These are phyloP conservation scores for Aspergillus brunneoviolaceus DNA, from an alignment of 2,329 filamentous ascomycete species.

Conservation along the genomic window DNA sequence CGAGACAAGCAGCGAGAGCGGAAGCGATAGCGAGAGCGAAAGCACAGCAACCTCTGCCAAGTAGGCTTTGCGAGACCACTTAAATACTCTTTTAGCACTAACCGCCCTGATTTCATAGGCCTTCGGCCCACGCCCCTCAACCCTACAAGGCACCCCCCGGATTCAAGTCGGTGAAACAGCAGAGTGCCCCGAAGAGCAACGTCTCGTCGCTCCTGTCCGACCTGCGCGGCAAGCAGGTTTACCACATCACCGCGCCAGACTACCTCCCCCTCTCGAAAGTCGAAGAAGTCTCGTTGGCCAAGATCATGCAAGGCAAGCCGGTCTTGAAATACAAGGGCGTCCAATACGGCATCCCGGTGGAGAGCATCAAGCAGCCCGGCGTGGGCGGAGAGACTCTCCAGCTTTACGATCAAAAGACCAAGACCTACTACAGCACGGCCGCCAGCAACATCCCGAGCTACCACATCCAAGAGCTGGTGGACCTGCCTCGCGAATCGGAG, in stretches of 20 bases:
- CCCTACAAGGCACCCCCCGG: slow-evolving; percentile 45
- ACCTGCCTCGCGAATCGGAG: slow-evolving; percentile 29
- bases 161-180: slow-evolving; percentile 40
- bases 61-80: background rate
- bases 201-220: slow-evolving; percentile 38
- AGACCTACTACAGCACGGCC: slow-evolving; percentile 32
- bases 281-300: slow-evolving; percentile 45
- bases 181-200: slow-evolving; percentile 31
- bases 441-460: slow-evolving; percentile 33
- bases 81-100: background rate
- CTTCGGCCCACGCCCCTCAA: slow-evolving; percentile 29
- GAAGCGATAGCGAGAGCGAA: slow-evolving; percentile 18
- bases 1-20: slow-evolving; percentile 12
- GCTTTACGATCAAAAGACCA: slow-evolving; percentile 36
- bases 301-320: slow-evolving; percentile 41
- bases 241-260: slow-evolving; percentile 49
- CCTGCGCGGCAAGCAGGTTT: slow-evolving; percentile 47
- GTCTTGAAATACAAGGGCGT: slow-evolving; percentile 45
- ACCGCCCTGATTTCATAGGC: background rate
- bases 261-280: slow-evolving; percentile 46
- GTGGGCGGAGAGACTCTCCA: slow-evolving; percentile 34
- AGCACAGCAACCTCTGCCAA: slow-evolving; percentile 2
- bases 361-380: slow-evolving; percentile 31
- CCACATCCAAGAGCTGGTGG: slow-evolving; percentile 39
- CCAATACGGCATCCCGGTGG: slow-evolving; percentile 42